Conservation (phyloP, 441 rosid species). For the Flueggea neowawraea region DNA sequence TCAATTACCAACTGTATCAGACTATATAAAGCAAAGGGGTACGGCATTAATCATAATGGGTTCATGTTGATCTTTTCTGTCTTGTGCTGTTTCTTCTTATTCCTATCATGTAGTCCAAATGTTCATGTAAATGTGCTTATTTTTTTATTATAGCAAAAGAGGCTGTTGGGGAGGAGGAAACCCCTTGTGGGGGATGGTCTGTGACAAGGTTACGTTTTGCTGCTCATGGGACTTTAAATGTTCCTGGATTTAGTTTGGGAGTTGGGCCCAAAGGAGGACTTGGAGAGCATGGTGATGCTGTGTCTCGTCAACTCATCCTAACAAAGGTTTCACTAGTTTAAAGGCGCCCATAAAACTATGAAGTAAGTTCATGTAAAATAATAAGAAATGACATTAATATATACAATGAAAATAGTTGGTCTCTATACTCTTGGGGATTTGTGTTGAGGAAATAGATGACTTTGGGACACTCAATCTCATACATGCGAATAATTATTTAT, state of each 20-base stretch:
- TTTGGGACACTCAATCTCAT: too few species aligned
- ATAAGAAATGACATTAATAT: not conserved
- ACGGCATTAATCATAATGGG: slow-evolving; percentile 12
- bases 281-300: slow-evolving; percentile 97
- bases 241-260: slow-evolving; percentile 76
- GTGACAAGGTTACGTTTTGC: slow-evolving; percentile 95
- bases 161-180: slow-evolving; percentile 93
- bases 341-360: slow-evolving; percentile 98
- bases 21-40: slow-evolving; percentile 88
- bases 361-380: slow-evolving; percentile 69
- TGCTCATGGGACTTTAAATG: slow-evolving; percentile 92
- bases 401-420: too few species aligned
- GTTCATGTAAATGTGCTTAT: not conserved
- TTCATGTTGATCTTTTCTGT: not conserved
- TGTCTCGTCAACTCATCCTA: slow-evolving; percentile 86
- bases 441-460: too few species aligned
- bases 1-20: slow-evolving; percentile 57
- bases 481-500: too few species aligned
- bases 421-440: too few species aligned
- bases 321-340: slow-evolving; percentile 92
- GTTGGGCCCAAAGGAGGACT: slow-evolving; percentile 98
- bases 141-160: slow-evolving; percentile 61
- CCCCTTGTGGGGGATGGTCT: slow-evolving; percentile 94
- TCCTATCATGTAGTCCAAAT: not conserved
- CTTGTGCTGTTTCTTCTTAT: slow-evolving; percentile 1